phyloP scores from a whole-genome alignment of 2,329 filamentous ascomycete species.

The Penicillium hordei region DNA sequence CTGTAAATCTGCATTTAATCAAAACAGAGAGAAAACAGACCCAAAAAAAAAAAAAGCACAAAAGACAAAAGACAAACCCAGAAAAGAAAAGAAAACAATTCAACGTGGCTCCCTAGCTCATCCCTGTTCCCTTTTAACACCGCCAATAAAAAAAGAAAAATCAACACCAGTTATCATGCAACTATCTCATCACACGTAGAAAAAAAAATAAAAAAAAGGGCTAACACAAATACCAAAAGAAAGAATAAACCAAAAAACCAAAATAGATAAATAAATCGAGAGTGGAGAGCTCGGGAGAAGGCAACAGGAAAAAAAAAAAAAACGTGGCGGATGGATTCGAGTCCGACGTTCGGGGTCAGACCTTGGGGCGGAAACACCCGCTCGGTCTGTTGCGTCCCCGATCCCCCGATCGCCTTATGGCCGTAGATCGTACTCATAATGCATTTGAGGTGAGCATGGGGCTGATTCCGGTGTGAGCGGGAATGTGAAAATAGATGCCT shows the following conservation, averaged over 20 bases:
- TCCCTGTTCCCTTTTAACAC: constrained; percentile 7
- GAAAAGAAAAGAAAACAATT: neutral
- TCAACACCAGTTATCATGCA: constrained; percentile 13
- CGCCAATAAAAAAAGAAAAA: constrained; percentile 6
- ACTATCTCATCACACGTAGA: constrained; percentile 12
- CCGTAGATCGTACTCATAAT: constrained; percentile 27
- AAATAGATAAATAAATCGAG: neutral
- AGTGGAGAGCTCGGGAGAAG: neutral
- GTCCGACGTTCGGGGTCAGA: neutral
- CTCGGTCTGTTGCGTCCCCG: neutral
- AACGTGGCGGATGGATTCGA: neutral
- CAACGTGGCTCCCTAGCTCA: constrained; percentile 6
- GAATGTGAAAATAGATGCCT: constrained; percentile 39
- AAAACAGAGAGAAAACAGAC: neutral
- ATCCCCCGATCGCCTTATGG: constrained; percentile 6
- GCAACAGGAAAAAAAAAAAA: neutral
- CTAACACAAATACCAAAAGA: neutral
- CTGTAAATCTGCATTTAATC: constrained; percentile 6
- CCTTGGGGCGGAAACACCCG: constrained; percentile 13
- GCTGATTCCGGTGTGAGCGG: constrained; percentile 46
- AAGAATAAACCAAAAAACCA: neutral
- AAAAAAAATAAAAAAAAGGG: neutral
- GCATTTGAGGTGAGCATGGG: constrained; percentile 41
- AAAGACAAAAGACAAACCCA: neutral
- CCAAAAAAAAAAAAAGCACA: neutral